Evolutionary conservation across 495 filamentous ascomycete genomes (phyloP).

Genomic region (Neurospora cerealis): DNA sequence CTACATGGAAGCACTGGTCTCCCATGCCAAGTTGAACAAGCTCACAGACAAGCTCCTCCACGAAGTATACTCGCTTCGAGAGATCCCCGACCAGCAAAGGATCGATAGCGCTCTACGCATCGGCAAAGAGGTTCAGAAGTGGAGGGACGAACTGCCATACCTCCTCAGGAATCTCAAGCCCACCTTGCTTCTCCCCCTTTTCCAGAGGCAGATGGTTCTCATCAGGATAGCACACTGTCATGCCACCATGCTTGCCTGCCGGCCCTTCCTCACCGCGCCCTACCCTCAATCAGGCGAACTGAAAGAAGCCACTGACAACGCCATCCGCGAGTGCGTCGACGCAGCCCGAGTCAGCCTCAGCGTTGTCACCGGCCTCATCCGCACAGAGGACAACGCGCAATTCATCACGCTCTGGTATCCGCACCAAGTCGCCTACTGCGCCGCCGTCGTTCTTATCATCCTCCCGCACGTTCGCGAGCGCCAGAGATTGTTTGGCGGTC

Average conservation of each 20-base stretch:
- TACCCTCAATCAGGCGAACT: constrained; percentile 9
- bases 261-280: constrained; percentile 36
- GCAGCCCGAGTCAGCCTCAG: constrained; percentile 33
- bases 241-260: constrained; percentile 44
- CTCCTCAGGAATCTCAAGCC: constrained; percentile 35
- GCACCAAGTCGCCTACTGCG: constrained; percentile 13
- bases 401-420: constrained; percentile 14
- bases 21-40: constrained; percentile 27
- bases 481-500: constrained; percentile 1
- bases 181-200: constrained; percentile 36
- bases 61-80: constrained; percentile 39
- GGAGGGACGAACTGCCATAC: constrained; percentile 31
- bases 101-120: constrained; percentile 27
- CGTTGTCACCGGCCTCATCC: constrained; percentile 9
- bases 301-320: constrained; percentile 22
- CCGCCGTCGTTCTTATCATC: constrained; percentile 4
- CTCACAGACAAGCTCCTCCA: constrained; percentile 32
- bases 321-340: constrained; percentile 32
- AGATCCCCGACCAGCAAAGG: constrained; percentile 28
- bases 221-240: constrained; percentile 44
- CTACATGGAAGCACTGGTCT: constrained; percentile 40
- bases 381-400: constrained; percentile 6
- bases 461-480: constrained; percentile 12
- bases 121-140: constrained; percentile 25
- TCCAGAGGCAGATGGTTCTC: constrained; percentile 44